These are phyloP conservation scores for Helianthus annuus DNA, from an alignment of 129 eudicot genomes.

Conservation along the genomic window HanXRQr2.0-SUNRISE NC_035449.2:18119093-18119592, in stretches of 20 bases:
- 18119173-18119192: conserved; percentile 71
- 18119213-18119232: conserved; percentile 82
- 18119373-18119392: conserved; percentile 90
- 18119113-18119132: conserved; percentile 79
- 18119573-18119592: conserved; percentile 95
- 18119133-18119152: conserved; percentile 83
- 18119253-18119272: conserved; percentile 97
- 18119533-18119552: conserved; percentile 83
- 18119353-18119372: conserved; percentile 68
- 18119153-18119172: conserved; percentile 89
- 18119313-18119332: conserved; percentile 91
- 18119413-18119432: conserved; percentile 80
- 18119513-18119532: conserved; percentile 86
- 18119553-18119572: conserved; percentile 85
- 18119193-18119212: conserved; percentile 85
- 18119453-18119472: conserved; percentile 98
- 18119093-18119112: conserved; percentile 83
- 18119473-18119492: conserved; percentile 93
- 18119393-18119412: conserved; percentile 94
- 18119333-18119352: conserved; percentile 77
- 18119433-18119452: conserved; percentile 87
- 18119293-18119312: conserved; percentile 76
- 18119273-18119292: conserved; percentile 84
- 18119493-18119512: conserved; percentile 88
- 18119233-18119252: conserved; percentile 87